Evolutionary conservation across 306 rosid genomes (phyloP).

Genomic region (Trifolium fragiferum): DNA sequence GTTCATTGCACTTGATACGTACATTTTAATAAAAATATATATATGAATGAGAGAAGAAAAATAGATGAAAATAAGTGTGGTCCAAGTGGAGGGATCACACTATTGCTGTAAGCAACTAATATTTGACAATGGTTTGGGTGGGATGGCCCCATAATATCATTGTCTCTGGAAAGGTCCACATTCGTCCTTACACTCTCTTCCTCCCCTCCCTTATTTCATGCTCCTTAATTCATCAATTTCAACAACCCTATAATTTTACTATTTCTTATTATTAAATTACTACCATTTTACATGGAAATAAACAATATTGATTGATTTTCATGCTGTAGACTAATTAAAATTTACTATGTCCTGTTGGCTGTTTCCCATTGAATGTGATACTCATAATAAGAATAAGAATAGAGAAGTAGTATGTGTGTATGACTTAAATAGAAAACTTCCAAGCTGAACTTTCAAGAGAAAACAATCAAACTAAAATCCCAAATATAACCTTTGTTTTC

Average conservation of each 20-base stretch:
- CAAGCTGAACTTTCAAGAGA: no score
- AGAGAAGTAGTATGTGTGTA: no score
- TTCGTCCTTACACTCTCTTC: background rate
- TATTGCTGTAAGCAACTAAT: slow-evolving; percentile 44
- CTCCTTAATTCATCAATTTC: background rate
- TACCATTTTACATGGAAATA: background rate
- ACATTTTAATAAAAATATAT: slow-evolving; percentile 3
- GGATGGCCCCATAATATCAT: slow-evolving; percentile 53
- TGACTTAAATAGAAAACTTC: no score
- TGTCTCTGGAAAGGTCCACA: slow-evolving; percentile 42
- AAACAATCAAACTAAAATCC: no score
- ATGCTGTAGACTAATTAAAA: background rate
- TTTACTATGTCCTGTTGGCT: no score
- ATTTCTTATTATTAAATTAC: background rate
- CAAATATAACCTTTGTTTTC: no score
- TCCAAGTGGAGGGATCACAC: slow-evolving; percentile 36
- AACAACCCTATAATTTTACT: background rate
- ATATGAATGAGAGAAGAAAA: background rate
- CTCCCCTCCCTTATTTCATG: background rate
- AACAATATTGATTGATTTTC: background rate
- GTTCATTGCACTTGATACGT: slow-evolving; percentile 24
- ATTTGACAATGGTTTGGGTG: slow-evolving; percentile 45
- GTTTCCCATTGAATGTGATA: background rate
- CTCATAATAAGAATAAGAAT: no score
- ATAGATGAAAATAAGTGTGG: slow-evolving; percentile 37